Evolutionary conservation across 768 basidiomycete species (phyloP), one percentile per base, ranked within the genome.

Genomic region (Hericium alpestre): DNA sequence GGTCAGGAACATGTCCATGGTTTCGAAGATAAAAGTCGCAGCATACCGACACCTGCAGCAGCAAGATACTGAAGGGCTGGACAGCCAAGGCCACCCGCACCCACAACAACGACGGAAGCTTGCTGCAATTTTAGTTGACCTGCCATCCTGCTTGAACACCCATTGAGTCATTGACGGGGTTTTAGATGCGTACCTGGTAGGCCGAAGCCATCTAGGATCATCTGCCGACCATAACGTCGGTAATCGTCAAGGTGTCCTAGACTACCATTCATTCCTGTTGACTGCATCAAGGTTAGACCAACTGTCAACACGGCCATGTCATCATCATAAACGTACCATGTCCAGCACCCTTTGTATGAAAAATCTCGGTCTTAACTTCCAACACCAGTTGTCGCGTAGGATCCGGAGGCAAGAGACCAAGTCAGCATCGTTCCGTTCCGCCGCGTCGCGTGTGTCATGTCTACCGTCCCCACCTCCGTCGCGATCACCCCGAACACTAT

Each of bases 11-110:
- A 48, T 62, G 55, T 51, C 47, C 40, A 18, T 6, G 23, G 8
- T 27, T 37, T 37, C 25, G 27, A 38, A 54, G 48, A 18, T 56
- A 32, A 39, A 40, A 12, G 51, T 11, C 32, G 32, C 32, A 47
- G 66, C 86, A 61, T 64, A 90, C 95, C 95, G 58, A 98, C 78
- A 23, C 96, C 96, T 13, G 91, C 88, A 7, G 92, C 90, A 4
- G 83, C 91, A 11, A 99, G 81, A 69, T 98, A 96, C 66, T 96
- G 92, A 49, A 99, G 75, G 41, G 90, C 91, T 50, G 96, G 93
- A 69, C 96, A 98, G 11, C 96, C 96, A 12, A 99, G 77, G 9
- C 96, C 96, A 0, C 96, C 96, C 15, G 94, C 96, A 25, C 96
- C 96, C 3, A 97, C 81, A 3, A 98, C 91, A 15, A 84, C 83